Base-by-base conservation (phyloP, 2,329 filamentous ascomycete species). In the Aspergillus intermedius region DNA sequence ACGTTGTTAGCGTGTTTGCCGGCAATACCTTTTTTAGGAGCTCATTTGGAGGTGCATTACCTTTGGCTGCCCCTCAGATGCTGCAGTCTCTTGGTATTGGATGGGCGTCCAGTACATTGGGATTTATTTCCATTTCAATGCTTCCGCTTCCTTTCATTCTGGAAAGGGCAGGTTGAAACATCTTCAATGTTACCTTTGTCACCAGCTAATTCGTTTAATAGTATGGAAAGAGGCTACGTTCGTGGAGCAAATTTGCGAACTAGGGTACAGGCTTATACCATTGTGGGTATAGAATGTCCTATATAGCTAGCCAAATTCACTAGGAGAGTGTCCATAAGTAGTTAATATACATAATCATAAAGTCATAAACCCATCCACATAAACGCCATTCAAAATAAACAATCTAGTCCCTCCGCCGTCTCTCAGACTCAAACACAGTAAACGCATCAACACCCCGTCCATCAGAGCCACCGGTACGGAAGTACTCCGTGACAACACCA, bases 1-100 rank as follows among this genome's bases (percentile, higher is more conserved):
- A 65, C 44, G 68, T 65, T 4, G 72, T 72, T 4, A 69, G 64
- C 3, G 73, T 69, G 0, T 57, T 74, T 13, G 73, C 73, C 3
- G 71, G 68, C 2, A 68, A 71, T 13, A 66, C 64, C 2, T 60
- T 74, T 23, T 59, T 74, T 30, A 61, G 71, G 2, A 70, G 68
- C 42, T 49, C 66, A 1, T 66, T 66, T 4, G 72, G 71, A 5
- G 72, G 66, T 0, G 63, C 60, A 0, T 69, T 74, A 39, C 70
- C 70, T 0, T 53, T 72, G 10, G 45, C 46, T 23, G 48, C 65
- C 2, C 54, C 57, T 2, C 57, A 60, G 12, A 66, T 73, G 51
- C 70, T 66, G 40, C 40, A 60, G 3, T 59, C 59, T 1, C 48
- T 69, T 12, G 70, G 70, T 1, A 62, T 69, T 34, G 62, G 64